Evolutionary conservation across 345 rosid genomes (phyloP), one percentile per base, ranked within the genome.

Genomic region (Physaria fendleri): DNA sequence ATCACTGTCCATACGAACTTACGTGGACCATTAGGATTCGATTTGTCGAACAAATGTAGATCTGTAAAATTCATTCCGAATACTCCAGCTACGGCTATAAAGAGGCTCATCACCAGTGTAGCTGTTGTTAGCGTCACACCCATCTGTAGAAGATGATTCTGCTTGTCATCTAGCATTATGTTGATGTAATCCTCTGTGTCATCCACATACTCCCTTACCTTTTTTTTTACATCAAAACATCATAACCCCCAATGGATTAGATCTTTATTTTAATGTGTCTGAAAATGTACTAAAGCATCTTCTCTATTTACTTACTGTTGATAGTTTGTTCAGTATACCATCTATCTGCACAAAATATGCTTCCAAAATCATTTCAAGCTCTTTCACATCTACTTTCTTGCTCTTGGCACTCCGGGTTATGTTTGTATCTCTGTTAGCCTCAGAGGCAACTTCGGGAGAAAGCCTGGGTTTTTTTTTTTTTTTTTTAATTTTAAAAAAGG

Each of bases 331-430:
- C 69, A 93, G 68, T 32, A 84, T 86, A 33, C 95, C 99, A 70
- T 93, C 99, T 44, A 89, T 79, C 56, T 87, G 99, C 53, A 89
- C 94, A 37, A 93, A 89, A 66, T 89, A 93, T n/a, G 97, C 95
- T 73, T 93, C 99, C 77, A 89, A 63, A 50, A 93, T 95, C 99
- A 89, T 93, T 66, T 89, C 99, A 21, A 93, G 93, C 73, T 93
- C 99, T 74, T 89, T 90, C 2, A 85, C 90, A 65, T 85, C 88
- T 43, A 89, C 79, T 16, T 76, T 76, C 72, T 93, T n/a, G n/a
- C n/a, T 78, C 55, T 78, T 73, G 15, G 81, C 80, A 76, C 96
- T 86, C 23, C 68, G 72, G 25, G 82, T 78, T 56, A 88, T 73
- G 54, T 92, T 83, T 10, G 94, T 65, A 52, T 3, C 73, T 63